A percentile compares a stretch with the other conserved stretches of the same genome.
phyloP scores from a whole-genome alignment of 2,329 filamentous ascomycete genomes.

The Fusarium veterinarium region DNA sequence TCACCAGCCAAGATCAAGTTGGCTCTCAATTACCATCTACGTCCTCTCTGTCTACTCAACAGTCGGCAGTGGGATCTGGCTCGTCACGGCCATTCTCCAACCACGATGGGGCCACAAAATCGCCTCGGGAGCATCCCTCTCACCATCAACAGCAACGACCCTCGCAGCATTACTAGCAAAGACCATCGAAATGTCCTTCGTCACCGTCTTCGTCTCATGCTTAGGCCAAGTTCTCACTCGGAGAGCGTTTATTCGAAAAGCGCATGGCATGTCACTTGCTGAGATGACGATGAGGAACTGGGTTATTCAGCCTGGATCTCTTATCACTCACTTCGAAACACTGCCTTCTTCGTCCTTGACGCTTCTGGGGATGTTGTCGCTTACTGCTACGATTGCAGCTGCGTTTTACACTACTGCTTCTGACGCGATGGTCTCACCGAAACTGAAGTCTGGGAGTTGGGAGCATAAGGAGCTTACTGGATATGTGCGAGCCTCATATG shows the following conservation, averaged over 20 bases:
- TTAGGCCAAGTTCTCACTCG: conserved; percentile 80
- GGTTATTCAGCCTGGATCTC: conserved; percentile 77
- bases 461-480: conserved; percentile 63
- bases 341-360: conserved; percentile 73
- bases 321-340: conserved; percentile 76
- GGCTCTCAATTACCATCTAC: conserved; percentile 62
- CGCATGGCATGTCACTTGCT: conserved; percentile 75
- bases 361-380: conserved; percentile 71
- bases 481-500: conserved; percentile 70
- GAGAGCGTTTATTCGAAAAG: conserved; percentile 69
- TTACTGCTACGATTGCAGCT: conserved; percentile 73
- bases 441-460: conserved; percentile 70
- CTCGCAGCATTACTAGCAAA: conserved; percentile 79
- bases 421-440: conserved; percentile 79
- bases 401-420: conserved; percentile 83
- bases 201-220: conserved; percentile 80
- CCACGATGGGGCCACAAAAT: conserved; percentile 72
- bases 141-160: conserved; percentile 72
- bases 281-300: conserved; percentile 82
- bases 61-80: conserved; percentile 72
- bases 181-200: conserved; percentile 81
- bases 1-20: conserved; percentile 51
- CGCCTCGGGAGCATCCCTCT: conserved; percentile 62
- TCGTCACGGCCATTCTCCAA: conserved; percentile 69
- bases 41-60: conserved; percentile 71